Percentiles rank a stretch among this genome's conserved stretches.
Conservation (phyloP, 2,329 filamentous ascomycete genomes). For the Claviceps citrina region DNA sequence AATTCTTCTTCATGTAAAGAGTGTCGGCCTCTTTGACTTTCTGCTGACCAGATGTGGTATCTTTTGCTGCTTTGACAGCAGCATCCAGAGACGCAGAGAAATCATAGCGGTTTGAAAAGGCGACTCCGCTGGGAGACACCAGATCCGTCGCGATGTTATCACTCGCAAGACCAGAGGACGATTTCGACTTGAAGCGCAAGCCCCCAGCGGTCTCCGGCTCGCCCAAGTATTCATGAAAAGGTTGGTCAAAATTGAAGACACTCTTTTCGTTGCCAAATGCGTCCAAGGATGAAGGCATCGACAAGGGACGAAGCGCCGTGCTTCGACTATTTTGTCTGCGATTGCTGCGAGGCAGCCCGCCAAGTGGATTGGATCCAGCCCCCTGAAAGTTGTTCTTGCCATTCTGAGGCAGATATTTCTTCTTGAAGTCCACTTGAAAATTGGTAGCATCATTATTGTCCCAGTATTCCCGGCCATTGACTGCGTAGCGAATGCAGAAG, state of each 20-base stretch:
- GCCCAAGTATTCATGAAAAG: slow-evolving; percentile 46
- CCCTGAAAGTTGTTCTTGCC: slow-evolving; percentile 39
- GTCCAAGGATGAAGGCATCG: slow-evolving; percentile 45
- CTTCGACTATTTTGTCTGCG: slow-evolving; percentile 28
- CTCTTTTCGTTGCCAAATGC: slow-evolving; percentile 52
- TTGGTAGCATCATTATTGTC: slow-evolving; percentile 82
- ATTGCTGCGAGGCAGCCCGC: slow-evolving; percentile 52
- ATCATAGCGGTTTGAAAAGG: slow-evolving; percentile 88
- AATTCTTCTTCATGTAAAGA: slow-evolving; percentile 39
- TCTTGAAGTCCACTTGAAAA: slow-evolving; percentile 86
- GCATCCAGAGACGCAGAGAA: slow-evolving; percentile 84
- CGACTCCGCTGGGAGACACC: slow-evolving; percentile 46
- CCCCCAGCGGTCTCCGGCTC: slow-evolving; percentile 39
- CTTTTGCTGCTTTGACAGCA: slow-evolving; percentile 61
- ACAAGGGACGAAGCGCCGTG: slow-evolving; percentile 31
- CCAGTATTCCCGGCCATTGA: slow-evolving; percentile 78
- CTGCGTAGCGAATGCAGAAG: slow-evolving; percentile 77
- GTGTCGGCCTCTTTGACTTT: slow-evolving; percentile 38
- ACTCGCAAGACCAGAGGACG: slow-evolving; percentile 45
- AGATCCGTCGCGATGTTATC: slow-evolving; percentile 41
- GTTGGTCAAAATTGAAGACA: slow-evolving; percentile 42
- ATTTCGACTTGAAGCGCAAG: slow-evolving; percentile 58
- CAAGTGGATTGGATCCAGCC: slow-evolving; percentile 32
- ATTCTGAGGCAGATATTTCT: slow-evolving; percentile 52
- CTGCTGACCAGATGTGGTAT: slow-evolving; percentile 26